phyloP scores from a whole-genome alignment of 805 yeast genomes.

The Yarrowia bubula region DNA sequence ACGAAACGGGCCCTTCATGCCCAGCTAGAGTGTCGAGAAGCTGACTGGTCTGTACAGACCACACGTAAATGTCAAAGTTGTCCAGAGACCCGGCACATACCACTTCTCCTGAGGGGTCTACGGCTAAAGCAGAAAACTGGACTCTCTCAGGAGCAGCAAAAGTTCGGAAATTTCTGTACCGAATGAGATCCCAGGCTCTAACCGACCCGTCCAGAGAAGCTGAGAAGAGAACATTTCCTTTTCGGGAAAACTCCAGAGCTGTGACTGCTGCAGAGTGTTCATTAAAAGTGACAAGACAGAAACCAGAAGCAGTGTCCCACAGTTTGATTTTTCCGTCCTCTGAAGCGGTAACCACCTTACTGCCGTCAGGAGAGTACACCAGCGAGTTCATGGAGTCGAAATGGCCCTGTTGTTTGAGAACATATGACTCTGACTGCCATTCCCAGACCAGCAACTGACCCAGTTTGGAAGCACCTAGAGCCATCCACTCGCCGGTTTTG shows the following conservation, averaged over 20 bases:
- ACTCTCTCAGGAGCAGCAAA: constrained; percentile 87
- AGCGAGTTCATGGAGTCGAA: constrained; percentile 84
- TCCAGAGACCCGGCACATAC: constrained; percentile 93
- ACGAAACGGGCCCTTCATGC: constrained; percentile 93
- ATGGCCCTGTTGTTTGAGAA: constrained; percentile 95
- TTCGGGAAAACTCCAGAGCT: constrained; percentile 79
- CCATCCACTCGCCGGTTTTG: constrained; percentile 91
- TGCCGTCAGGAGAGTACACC: constrained; percentile 92
- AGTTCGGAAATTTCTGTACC: constrained; percentile 92
- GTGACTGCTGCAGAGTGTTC: constrained; percentile 91
- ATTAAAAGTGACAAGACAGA: constrained; percentile 85
- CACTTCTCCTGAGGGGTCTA: constrained; percentile 95
- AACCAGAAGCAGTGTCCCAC: constrained; percentile 93
- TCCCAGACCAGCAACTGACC: constrained; percentile 97
- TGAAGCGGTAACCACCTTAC: constrained; percentile 85
- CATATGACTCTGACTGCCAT: constrained; percentile 97
- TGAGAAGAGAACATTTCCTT: constrained; percentile 87
- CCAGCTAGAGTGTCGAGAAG: constrained; percentile 84
- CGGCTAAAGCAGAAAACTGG: constrained; percentile 85
- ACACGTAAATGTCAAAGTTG: constrained; percentile 84
- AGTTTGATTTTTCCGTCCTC: constrained; percentile 96
- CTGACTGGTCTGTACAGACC: constrained; percentile 97
- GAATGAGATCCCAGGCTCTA: constrained; percentile 91
- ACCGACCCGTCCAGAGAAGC: constrained; percentile 95
- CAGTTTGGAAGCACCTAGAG: constrained; percentile 83